Evolutionary conservation across 192 early-diverging fungal species (phyloP), one percentile per base, ranked within the genome.

Genomic region (Mortierella hygrophila): DNA sequence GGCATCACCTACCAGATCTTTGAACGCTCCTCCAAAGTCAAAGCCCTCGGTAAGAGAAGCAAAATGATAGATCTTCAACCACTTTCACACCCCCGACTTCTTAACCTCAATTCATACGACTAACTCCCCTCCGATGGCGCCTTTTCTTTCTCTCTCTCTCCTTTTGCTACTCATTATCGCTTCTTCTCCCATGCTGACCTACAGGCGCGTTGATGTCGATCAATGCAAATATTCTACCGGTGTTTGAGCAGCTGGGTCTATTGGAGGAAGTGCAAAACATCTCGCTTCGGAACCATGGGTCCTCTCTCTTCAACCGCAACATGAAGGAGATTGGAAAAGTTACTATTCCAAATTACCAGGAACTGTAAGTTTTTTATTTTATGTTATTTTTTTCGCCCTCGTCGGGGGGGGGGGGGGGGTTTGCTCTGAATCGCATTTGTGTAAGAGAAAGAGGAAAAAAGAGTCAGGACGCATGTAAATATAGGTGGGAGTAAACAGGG

Each of bases 221-320:
- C 16, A 82, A 82, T 26, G 81, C 70, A 13, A 76, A 77, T 26
- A 76, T 82, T 20, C 69, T 82, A 2, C 81, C 81, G 11, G 81
- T 76, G 6, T 76, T 82, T 72, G 81, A 82, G 49, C 81, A 82
- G 37, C 35, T 82, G 6, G 75, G 75, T 4, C 49, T 82, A 11
- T 73, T 65, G 38, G 75, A 77, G 0, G 81, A 82, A 1, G 54
- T 82, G 4, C 38, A 46, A 26, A 52, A 52, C 20, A 72, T 82
- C 70, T 54, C 74, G 20, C 72, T 82, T n/a, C 38, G 55, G 11
- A 72, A 54, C 52, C 68, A 41, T 21, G 52, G 70, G n/a, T 38
- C 52, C 26, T 6, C 46, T 29, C 7, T 82, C 2, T 68, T 57
- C 42, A 73, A 82, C 55, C 32, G 35, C n/a, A 57, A 82, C 2